These are phyloP conservation scores for Verticillium tricorpus DNA, from an alignment of 2,329 filamentous ascomycete genomes.

Conservation along the genomic window DNA sequence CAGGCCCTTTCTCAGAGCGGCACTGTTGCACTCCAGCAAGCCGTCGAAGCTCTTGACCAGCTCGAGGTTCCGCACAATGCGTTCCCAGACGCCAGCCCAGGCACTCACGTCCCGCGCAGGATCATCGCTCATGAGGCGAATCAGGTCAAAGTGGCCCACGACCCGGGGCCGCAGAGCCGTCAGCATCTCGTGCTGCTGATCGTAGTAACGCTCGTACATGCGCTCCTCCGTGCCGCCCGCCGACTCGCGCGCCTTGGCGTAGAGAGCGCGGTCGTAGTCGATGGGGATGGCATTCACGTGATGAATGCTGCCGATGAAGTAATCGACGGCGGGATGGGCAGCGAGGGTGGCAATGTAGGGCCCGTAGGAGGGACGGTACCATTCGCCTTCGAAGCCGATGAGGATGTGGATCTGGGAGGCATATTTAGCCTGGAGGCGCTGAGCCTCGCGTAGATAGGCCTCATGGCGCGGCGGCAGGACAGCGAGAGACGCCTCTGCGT, in stretches of 20 bases:
- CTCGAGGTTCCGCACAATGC: constrained; percentile 68
- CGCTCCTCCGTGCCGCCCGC: constrained; percentile 55
- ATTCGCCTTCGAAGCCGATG: constrained; percentile 90
- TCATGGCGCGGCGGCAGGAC: constrained; percentile 54
- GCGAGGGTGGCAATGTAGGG: constrained; percentile 55
- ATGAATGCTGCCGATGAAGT: constrained; percentile 91
- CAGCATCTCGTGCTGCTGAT: constrained; percentile 81
- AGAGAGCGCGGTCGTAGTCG: constrained; percentile 72
- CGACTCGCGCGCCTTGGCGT: constrained; percentile 55
- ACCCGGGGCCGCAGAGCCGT: constrained; percentile 65
- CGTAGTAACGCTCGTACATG: constrained; percentile 84
- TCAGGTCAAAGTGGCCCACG: constrained; percentile 91
- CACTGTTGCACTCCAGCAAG: constrained; percentile 84
- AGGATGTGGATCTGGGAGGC: constrained; percentile 68
- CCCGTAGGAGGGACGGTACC: constrained; percentile 67
- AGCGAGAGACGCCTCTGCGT: constrained; percentile 43
- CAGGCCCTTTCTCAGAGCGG: constrained; percentile 83
- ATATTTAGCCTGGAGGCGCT: constrained; percentile 67
- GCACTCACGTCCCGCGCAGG: constrained; percentile 55
- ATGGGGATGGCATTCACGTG: constrained; percentile 85
- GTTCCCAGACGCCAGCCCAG: constrained; percentile 66
- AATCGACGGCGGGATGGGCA: constrained; percentile 64
- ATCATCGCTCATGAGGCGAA: constrained; percentile 71
- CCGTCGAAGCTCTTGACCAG: constrained; percentile 70
- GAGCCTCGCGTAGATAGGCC: constrained; percentile 72